Evolutionary conservation across 1,284 basidiomycete genomes (phyloP).

Genomic region (Ganoderma boninense): DNA sequence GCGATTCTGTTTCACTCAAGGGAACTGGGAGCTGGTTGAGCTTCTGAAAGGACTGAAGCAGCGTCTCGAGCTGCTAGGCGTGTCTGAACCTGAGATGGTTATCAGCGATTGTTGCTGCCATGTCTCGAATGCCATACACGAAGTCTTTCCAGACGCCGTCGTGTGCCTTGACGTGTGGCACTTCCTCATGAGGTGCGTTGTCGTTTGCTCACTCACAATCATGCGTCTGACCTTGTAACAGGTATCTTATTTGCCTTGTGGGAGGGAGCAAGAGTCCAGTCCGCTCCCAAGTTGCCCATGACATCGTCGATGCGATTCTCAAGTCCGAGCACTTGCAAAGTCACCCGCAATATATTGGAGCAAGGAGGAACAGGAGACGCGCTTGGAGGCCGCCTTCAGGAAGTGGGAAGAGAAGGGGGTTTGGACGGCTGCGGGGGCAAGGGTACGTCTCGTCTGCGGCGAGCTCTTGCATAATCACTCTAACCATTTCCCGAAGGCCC

Average conservation of each 20-base stretch:
- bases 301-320: not conserved
- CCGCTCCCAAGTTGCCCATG: not conserved
- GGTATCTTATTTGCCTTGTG: not conserved
- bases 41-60: slow-evolving; percentile 27
- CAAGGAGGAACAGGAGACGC: not conserved
- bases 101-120: slow-evolving; percentile 37
- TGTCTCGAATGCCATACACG: slow-evolving; percentile 21
- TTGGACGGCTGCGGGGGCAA: not conserved
- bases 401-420: not conserved
- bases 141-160: slow-evolving; percentile 13
- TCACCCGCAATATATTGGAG: not conserved
- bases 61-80: slow-evolving; percentile 20
- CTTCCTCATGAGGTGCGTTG: not conserved
- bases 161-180: slow-evolving; percentile 27
- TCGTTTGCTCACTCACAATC: not conserved
- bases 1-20: not conserved
- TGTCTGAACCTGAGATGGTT: slow-evolving; percentile 26
- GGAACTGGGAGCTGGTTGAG: slow-evolving; percentile 27
- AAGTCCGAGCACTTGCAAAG: not conserved
- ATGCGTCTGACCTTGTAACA: not conserved
- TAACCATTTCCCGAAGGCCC: not conserved
- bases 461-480: too few relatives aligned
- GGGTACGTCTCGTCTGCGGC: not conserved
- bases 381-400: not conserved
- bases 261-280: not conserved